Percentiles rank a stretch among this genome's conserved stretches.
Conservation (phyloP, 352 stramenopile species). For the Pythium chondricola region DNA sequence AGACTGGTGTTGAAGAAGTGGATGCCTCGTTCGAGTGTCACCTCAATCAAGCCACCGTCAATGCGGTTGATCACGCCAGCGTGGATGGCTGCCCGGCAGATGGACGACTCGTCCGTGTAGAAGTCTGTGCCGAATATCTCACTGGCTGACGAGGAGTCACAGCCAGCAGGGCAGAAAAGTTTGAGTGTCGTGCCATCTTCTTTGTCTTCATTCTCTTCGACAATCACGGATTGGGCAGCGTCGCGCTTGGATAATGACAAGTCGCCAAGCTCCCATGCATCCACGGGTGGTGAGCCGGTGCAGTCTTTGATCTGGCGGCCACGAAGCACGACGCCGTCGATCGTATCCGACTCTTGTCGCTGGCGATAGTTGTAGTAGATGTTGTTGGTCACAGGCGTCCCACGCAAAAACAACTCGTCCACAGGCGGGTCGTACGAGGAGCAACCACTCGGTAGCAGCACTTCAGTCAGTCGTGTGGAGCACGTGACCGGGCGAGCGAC, state of each 20-base stretch:
- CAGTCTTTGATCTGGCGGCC: constrained; percentile 87
- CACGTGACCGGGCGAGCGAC: constrained; percentile 73
- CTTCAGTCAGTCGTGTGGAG: constrained; percentile 65
- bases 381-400: constrained; percentile 79
- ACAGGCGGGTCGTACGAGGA: constrained; percentile 91
- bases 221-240: constrained; percentile 13
- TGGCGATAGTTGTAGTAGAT: constrained; percentile 91
- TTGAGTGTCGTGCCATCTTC: constrained; percentile 88
- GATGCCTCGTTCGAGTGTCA: constrained; percentile 58
- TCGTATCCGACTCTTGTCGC: constrained; percentile 28
- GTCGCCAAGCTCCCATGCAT: constrained; percentile 72
- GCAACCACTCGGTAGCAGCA: constrained; percentile 91
- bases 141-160: constrained; percentile 14
- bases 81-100: constrained; percentile 90
- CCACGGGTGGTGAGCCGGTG: constrained; percentile 83
- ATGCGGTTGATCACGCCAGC: constrained; percentile 61
- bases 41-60: constrained; percentile 50
- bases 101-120: constrained; percentile 87
- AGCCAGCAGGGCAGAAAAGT: constrained; percentile 65
- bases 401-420: constrained; percentile 80
- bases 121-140: constrained; percentile 64
- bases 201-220: constrained; percentile 70
- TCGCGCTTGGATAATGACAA: constrained; percentile 27
- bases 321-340: constrained; percentile 39
- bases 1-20: constrained; percentile 21